A percentile compares a stretch with the other conserved stretches of the same genome.
Evolutionary conservation across 257 asterid genomes (phyloP).

Genomic region (Linaria vulgaris): DNA sequence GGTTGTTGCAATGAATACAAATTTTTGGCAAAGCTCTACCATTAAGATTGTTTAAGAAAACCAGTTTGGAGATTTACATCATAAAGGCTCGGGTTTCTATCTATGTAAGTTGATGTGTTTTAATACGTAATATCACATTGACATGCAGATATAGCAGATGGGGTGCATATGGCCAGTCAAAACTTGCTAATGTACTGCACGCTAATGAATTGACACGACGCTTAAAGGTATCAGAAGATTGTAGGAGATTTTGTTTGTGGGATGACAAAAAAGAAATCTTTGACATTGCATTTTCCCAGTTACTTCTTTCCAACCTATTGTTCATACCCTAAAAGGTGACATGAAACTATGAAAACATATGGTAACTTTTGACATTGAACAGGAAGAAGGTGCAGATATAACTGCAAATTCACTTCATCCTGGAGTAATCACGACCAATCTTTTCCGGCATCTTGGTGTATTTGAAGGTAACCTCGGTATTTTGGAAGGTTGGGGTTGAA

Average conservation of each 20-base stretch:
- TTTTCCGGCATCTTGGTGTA: slow-evolving; percentile 59
- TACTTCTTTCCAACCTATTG: not conserved
- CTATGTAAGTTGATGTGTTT: not conserved
- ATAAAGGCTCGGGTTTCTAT: not conserved
- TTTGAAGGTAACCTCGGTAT: slow-evolving; percentile 47
- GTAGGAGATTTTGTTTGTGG: not conserved
- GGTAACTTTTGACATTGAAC: slow-evolving; percentile 22
- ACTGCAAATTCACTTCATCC: slow-evolving; percentile 90
- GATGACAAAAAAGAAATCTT: no score
- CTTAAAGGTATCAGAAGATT: slow-evolving; percentile 51
- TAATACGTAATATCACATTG: slow-evolving; percentile 13
- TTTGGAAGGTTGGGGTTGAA: slow-evolving; percentile 42
- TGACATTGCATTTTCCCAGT: no score
- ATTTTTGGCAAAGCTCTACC: no score
- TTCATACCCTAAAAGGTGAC: no score
- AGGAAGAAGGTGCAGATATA: slow-evolving; percentile 75
- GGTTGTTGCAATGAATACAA: no score
- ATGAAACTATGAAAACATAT: no score
- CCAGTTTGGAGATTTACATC: not conserved
- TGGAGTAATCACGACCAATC: slow-evolving; percentile 68
- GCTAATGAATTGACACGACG: slow-evolving; percentile 65
- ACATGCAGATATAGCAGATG: slow-evolving; percentile 48
- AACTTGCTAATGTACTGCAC: slow-evolving; percentile 76
- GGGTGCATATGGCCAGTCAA: slow-evolving; percentile 81
- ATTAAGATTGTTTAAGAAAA: no score